Evolutionary conservation across 495 filamentous ascomycete genomes (phyloP).

Genomic region (Trypethelium eluteriae): DNA sequence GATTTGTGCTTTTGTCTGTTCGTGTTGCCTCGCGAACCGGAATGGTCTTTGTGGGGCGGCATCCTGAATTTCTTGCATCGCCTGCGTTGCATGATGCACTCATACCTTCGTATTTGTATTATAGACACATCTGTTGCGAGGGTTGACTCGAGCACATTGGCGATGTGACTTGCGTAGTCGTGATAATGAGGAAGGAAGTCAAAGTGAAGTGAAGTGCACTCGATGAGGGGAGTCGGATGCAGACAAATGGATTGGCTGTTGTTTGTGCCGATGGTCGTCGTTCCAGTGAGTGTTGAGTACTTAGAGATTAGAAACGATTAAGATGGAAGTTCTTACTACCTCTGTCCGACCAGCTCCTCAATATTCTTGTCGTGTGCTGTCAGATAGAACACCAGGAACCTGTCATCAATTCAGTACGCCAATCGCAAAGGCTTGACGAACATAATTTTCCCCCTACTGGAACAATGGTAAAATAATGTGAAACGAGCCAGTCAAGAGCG

Average conservation of each 20-base stretch:
- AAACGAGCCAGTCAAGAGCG: too few species aligned
- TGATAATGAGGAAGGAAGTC: not conserved
- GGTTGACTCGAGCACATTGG: not conserved
- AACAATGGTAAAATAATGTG: too few species aligned
- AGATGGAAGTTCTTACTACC: not conserved
- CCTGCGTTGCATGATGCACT: constrained; percentile 6
- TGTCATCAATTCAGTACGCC: too few species aligned
- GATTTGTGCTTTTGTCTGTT: not conserved
- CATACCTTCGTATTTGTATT: not conserved
- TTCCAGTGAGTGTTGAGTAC: not conserved
- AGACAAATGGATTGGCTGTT: not conserved
- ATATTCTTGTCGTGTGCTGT: too few species aligned
- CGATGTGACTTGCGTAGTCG: too few species aligned
- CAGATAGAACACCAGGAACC: too few species aligned
- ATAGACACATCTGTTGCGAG: not conserved
- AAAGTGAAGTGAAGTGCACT: not conserved
- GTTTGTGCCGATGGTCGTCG: not conserved
- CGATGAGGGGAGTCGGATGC: not conserved
- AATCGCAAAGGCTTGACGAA: too few species aligned
- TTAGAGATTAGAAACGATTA: not conserved
- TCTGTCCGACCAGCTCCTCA: not conserved
- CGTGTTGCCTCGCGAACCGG: not conserved
- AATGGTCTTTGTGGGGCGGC: not conserved
- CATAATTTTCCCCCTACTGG: too few species aligned
- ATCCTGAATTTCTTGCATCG: not conserved